phyloP scores from a whole-genome alignment of 768 basidiomycete genomes.

The Boletus sp. region DNA sequence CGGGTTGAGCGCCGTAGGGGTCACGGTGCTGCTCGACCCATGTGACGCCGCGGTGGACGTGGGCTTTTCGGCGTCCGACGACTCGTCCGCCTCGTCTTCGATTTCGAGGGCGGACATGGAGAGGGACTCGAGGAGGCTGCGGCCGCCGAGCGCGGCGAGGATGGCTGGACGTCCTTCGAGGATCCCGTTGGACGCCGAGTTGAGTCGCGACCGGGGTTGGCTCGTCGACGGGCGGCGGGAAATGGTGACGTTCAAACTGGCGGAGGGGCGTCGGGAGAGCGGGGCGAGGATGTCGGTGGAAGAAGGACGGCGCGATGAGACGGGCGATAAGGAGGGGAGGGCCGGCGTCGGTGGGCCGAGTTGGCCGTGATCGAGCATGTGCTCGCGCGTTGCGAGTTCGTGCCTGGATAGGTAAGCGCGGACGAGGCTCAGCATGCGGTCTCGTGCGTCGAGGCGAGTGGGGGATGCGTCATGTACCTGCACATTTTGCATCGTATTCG shows the following conservation, averaged over 20 bases:
- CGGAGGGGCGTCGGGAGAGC: conserved; percentile 21
- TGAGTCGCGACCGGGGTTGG: conserved; percentile 24
- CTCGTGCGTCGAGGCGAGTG: neutral
- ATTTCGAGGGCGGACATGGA: conserved; percentile 56
- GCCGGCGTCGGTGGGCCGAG: conserved; percentile 67
- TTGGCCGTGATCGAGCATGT: conserved; percentile 91
- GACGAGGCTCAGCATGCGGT: neutral
- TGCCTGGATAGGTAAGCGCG: conserved; percentile 39
- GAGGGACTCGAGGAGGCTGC: conserved; percentile 38
- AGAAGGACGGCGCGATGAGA: conserved; percentile 45
- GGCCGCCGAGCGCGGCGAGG: conserved; percentile 27
- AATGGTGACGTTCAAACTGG: conserved; percentile 30
- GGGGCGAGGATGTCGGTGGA: conserved; percentile 6
- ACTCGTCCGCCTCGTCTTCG: conserved; percentile 39
- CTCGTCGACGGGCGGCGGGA: conserved; percentile 27
- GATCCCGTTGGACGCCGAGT: conserved; percentile 18
- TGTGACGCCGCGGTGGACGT: neutral
- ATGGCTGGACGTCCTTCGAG: conserved; percentile 22
- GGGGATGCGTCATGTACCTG: conserved; percentile 44
- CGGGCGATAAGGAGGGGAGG: conserved; percentile 42
- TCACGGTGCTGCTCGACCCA: neutral
- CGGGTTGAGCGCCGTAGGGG: neutral
- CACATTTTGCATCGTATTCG: conserved; percentile 93
- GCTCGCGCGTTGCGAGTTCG: conserved; percentile 85
- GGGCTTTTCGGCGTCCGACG: conserved; percentile 20